phyloP scores from a whole-genome alignment of 345 rosid genomes.

The Gossypium thurberi region DNA sequence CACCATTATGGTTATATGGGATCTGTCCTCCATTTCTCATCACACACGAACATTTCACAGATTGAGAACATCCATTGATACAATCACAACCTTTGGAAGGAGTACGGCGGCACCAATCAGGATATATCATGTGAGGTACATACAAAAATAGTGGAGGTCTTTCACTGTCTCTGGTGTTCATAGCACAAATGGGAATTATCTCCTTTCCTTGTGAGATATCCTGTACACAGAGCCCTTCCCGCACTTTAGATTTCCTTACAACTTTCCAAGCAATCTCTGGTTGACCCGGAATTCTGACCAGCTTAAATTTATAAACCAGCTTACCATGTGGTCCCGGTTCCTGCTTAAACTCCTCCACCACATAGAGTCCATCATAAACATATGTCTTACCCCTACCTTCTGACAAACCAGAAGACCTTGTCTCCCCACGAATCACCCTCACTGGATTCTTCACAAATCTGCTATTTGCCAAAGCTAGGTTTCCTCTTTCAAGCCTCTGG shows the following conservation, averaged over 20 bases:
- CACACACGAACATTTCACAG: constrained; percentile 45
- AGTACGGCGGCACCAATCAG: constrained; percentile 39
- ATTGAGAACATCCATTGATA: constrained; percentile 42
- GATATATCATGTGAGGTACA: constrained; percentile 45
- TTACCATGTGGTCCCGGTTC: constrained; percentile 64
- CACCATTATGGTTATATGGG: constrained; percentile 72
- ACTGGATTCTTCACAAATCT: constrained; percentile 34
- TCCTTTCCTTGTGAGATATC: constrained; percentile 74
- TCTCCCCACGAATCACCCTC: constrained; percentile 73
- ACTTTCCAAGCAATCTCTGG: constrained; percentile 81
- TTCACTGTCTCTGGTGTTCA: constrained; percentile 65
- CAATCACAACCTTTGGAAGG: constrained; percentile 61
- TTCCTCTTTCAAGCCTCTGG: constrained; percentile 68
- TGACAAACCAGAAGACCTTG: constrained; percentile 31
- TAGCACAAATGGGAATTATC: constrained; percentile 54
- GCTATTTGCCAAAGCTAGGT: constrained; percentile 70
- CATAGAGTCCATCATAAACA: constrained; percentile 68
- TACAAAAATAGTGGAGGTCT: constrained; percentile 64
- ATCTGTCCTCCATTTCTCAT: constrained; percentile 66
- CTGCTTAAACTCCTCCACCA: constrained; percentile 49
- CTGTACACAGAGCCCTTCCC: constrained; percentile 53
- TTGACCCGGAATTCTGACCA: constrained; percentile 60
- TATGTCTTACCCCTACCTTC: constrained; percentile 39
- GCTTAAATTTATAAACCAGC: constrained; percentile 54
- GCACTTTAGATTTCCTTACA: constrained; percentile 41